Evolutionary conservation across 257 asterid species (phyloP).

Genomic region (Rehmannia glutinosa): DNA sequence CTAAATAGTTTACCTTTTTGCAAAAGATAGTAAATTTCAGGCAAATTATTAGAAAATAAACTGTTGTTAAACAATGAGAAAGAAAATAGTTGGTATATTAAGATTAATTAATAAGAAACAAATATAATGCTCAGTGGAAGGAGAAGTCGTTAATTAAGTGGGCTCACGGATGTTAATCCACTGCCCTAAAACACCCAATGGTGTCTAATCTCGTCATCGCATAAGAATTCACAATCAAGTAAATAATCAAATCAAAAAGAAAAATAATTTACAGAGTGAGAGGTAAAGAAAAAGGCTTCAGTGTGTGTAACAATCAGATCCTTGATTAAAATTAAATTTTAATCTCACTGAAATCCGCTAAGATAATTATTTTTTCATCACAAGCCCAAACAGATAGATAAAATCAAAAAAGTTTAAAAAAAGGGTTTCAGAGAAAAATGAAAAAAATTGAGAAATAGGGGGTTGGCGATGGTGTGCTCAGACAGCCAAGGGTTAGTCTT

Average conservation of each 20-base stretch:
- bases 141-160: slow-evolving; percentile 49
- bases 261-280: too few species aligned
- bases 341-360: slow-evolving; percentile 98
- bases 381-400: slow-evolving; percentile 27
- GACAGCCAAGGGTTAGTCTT: slow-evolving; percentile 82
- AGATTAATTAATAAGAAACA: not conserved
- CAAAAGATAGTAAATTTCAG: too few species aligned
- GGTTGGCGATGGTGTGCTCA: too few species aligned
- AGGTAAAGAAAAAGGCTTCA: slow-evolving; percentile 60
- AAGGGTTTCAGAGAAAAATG: not conserved
- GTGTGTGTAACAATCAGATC: slow-evolving; percentile 99
- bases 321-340: slow-evolving; percentile 25
- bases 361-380: slow-evolving; percentile 67
- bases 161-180: slow-evolving; percentile 56
- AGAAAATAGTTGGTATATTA: too few species aligned
- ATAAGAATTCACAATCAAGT: not conserved
- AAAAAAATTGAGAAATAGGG: not conserved
- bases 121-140: slow-evolving; percentile 48
- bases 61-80: too few species aligned
- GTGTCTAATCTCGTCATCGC: slow-evolving; percentile 48
- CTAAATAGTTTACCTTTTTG: too few species aligned
- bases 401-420: not conserved
- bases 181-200: slow-evolving; percentile 42
- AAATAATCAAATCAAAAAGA: too few species aligned
- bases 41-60: too few species aligned